phyloP scores from a whole-genome alignment of 805 yeast genomes.

The Candida awuae region DNA sequence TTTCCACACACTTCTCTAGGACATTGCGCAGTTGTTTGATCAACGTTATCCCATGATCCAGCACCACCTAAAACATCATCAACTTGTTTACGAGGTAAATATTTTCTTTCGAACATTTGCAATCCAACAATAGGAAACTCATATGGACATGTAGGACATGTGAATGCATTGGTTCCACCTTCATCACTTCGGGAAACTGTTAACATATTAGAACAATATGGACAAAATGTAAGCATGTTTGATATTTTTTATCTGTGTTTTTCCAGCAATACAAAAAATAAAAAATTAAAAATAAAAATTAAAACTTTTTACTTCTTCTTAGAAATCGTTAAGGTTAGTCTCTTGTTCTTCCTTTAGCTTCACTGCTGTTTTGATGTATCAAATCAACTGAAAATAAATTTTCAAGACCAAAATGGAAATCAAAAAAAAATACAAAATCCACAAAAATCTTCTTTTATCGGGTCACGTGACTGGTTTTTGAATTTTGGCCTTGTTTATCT shows the following conservation, averaged over 20 bases:
- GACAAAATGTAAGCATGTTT: slow-evolving; percentile 86
- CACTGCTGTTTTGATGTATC: too few relatives aligned
- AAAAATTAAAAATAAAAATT: too few relatives aligned
- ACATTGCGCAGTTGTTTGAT: slow-evolving; percentile 89
- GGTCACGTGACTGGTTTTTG: too few relatives aligned
- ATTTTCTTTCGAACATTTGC: slow-evolving; percentile 78
- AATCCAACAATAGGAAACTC: slow-evolving; percentile 82
- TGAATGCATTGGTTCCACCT: slow-evolving; percentile 50
- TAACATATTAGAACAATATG: slow-evolving; percentile 88
- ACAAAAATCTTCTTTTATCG: too few relatives aligned
- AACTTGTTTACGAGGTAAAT: slow-evolving; percentile 77
- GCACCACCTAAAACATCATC: slow-evolving; percentile 96
- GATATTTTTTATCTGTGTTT: not conserved
- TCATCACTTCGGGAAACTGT: slow-evolving; percentile 56
- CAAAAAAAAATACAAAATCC: too few relatives aligned
- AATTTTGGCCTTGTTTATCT: too few relatives aligned
- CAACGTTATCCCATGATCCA: slow-evolving; percentile 98
- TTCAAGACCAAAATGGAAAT: too few relatives aligned
- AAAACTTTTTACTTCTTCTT: too few relatives aligned
- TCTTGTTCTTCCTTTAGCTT: too few relatives aligned
- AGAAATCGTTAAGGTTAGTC: too few relatives aligned
- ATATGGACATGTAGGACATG: slow-evolving; percentile 93
- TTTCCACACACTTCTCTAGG: slow-evolving; percentile 81
- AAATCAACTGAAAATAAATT: too few relatives aligned
- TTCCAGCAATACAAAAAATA: too few relatives aligned